Evolutionary conservation across 2,329 filamentous ascomycete species (phyloP).

Genomic region (Fusarium sp.): DNA sequence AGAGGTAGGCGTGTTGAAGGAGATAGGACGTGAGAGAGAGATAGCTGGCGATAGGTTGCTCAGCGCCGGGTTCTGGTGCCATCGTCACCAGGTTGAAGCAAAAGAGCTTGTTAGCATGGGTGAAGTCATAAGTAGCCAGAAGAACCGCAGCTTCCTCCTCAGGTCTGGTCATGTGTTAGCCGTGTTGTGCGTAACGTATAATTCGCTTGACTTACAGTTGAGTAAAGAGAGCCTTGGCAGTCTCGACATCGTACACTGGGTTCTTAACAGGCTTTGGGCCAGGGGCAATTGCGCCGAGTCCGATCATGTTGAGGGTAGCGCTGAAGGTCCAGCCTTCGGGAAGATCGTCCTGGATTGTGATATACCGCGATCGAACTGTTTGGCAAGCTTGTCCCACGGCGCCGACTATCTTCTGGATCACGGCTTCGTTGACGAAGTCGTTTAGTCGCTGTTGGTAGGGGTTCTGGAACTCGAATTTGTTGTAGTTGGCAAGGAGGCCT

Average conservation of each 20-base stretch:
- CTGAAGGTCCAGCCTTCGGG: slow-evolving; percentile 90
- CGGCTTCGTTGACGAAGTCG: slow-evolving; percentile 93
- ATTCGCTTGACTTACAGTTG: slow-evolving; percentile 71
- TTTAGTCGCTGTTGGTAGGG: slow-evolving; percentile 92
- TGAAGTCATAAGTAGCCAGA: slow-evolving; percentile 91
- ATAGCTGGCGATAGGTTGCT: slow-evolving; percentile 83
- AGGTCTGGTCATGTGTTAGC: slow-evolving; percentile 67
- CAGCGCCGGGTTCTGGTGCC: slow-evolving; percentile 70
- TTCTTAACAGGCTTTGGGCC: slow-evolving; percentile 72
- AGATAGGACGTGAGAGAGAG: slow-evolving; percentile 93
- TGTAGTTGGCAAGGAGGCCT: slow-evolving; percentile 94
- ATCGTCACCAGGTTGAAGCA: slow-evolving; percentile 83
- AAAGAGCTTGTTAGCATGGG: slow-evolving; percentile 94
- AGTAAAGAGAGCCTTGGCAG: slow-evolving; percentile 83
- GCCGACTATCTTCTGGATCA: slow-evolving; percentile 84
- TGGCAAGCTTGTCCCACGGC: slow-evolving; percentile 81
- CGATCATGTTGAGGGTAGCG: slow-evolving; percentile 85
- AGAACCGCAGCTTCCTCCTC: slow-evolving; percentile 82
- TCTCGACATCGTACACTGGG: slow-evolving; percentile 77
- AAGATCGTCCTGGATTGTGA: slow-evolving; percentile 88
- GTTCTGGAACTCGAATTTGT: slow-evolving; percentile 99
- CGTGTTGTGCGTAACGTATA: accelerated
- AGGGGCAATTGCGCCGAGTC: slow-evolving; percentile 80
- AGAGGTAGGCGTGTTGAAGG: slow-evolving; percentile 91
- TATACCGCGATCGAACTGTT: slow-evolving; percentile 77